Base-by-base conservation (phyloP, 352 stramenopile species). In the Pythium pyrilobum region DNA sequence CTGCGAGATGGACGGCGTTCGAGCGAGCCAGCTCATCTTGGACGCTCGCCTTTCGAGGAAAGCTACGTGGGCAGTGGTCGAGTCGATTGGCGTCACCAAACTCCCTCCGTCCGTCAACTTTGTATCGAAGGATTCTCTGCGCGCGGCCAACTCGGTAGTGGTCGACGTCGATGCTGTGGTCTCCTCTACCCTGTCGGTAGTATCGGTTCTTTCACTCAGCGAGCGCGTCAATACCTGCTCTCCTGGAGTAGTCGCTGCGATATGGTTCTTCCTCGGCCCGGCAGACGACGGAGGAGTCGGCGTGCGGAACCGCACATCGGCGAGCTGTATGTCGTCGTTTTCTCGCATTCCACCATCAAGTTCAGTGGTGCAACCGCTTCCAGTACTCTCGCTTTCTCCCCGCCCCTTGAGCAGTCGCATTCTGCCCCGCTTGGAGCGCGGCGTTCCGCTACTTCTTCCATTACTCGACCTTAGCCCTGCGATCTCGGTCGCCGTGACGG, bases 271-370 rank as follows among this genome's bases (percentile, higher is more conserved):
- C 21, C 18, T 59, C 4, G 59, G 53, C 4, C 59, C 59, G 1
- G 61, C 54, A 21, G 61, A 64, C 5, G 53, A 60, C 15, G 61
- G 54, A 2, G 61, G 61, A n/a, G 53, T 53, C 1, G 61, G 61
- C 9, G 44, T 68, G n/a, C 40, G 40, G 31, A 60, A 60, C 1
- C 61, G 42, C 7, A 56, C 48, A 16, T 31, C 44, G 7, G 51
- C 36, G n/a, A 56, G 13, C 55, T 50, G 11, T 5, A 40, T 36
- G 2, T 31, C 42, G 9, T 46, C 50, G 11, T 42, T 23, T 13
- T 56, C 28, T 3, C 25, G 13, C 18, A 23, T 13, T 4, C 32
- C 28, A 28, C 29, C 16, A 10, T 27, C 28, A 20, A 12, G 15
- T 25, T 52, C 52, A 3, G 42, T 45, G 8, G 23, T 31, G 21